These are phyloP conservation scores for Hippophae gyantsensis DNA, from an alignment of 306 rosid species.

Conservation along the genomic window DNA sequence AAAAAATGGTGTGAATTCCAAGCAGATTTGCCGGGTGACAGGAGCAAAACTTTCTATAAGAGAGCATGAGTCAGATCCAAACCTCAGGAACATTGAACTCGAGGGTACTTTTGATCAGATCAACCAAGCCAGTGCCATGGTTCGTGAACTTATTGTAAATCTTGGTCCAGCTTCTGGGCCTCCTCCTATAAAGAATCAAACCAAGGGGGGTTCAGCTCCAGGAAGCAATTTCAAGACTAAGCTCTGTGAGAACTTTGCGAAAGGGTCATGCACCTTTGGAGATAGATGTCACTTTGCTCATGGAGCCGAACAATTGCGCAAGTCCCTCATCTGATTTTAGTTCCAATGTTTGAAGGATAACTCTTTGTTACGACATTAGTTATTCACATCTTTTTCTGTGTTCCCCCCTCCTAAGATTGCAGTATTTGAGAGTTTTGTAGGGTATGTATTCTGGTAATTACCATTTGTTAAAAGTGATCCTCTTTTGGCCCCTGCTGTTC, in stretches of 20 bases:
- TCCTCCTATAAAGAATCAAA: conserved; percentile 28
- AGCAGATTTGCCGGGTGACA: conserved; percentile 72
- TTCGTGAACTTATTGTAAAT: conserved; percentile 59
- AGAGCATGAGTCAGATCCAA: conserved; percentile 67
- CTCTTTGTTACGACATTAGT: too few relatives aligned
- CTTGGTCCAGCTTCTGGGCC: conserved; percentile 45
- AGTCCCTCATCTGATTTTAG: conserved; percentile 2
- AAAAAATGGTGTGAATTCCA: conserved; percentile 66
- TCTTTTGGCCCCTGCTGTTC: too few relatives aligned
- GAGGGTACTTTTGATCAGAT: conserved; percentile 76
- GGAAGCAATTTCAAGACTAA: conserved; percentile 64
- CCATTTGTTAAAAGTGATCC: too few relatives aligned
- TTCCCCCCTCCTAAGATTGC: too few relatives aligned
- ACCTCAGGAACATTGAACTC: conserved; percentile 68
- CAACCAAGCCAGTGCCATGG: conserved; percentile 77
- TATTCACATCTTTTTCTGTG: too few relatives aligned
- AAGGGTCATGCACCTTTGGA: conserved; percentile 78
- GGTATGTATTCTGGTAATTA: too few relatives aligned
- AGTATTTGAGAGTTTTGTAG: too few relatives aligned
- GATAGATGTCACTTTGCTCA: conserved; percentile 88
- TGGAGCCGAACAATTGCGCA: conserved; percentile 62
- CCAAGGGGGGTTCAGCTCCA: conserved; percentile 16
- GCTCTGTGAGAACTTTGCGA: conserved; percentile 58
- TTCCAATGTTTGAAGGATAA: too few relatives aligned
- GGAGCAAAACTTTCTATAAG: conserved; percentile 71